Evolutionary conservation across 2,329 filamentous ascomycete species (phyloP).

Genomic region (Zymoseptoria ardabiliae): DNA sequence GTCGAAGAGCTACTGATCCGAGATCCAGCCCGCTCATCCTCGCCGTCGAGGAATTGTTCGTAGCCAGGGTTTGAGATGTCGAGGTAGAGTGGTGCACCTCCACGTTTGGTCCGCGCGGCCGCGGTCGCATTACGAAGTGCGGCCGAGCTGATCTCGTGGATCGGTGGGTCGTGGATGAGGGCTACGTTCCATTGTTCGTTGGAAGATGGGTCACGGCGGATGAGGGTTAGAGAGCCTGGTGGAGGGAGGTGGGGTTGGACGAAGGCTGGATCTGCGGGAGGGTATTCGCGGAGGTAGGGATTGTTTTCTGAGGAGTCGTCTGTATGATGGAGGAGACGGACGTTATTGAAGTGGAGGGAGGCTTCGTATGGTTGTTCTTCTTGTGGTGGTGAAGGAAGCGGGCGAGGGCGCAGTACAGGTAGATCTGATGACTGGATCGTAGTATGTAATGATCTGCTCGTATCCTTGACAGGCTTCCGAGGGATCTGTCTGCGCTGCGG

Average conservation of each 20-base stretch:
- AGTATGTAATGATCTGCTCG: neutral
- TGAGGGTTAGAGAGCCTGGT: conserved; percentile 37
- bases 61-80: conserved; percentile 56
- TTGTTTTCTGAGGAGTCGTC: conserved; percentile 19
- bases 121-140: conserved; percentile 23
- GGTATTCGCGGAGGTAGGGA: conserved; percentile 18
- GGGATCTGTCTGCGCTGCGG: conserved; percentile 12
- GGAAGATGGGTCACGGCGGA: conserved; percentile 43
- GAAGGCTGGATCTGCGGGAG: conserved; percentile 4
- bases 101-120: conserved; percentile 28
- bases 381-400: conserved; percentile 21
- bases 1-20: conserved; percentile 22
- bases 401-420: conserved; percentile 16
- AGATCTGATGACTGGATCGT: conserved; percentile 7
- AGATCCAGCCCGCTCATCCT: conserved; percentile 23
- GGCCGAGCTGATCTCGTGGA: conserved; percentile 40
- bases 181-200: conserved; percentile 47
- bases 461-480: conserved; percentile 20
- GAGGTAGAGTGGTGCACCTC: conserved; percentile 41
- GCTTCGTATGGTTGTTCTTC: conserved; percentile 13
- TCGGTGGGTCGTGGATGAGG: conserved; percentile 40
- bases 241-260: conserved; percentile 6
- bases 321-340: conserved; percentile 16
- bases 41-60: conserved; percentile 45
- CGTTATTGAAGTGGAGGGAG: conserved; percentile 19